These are phyloP conservation scores for Pestalotiopsis sp. DNA, from an alignment of 2,329 filamentous ascomycete species.

Conservation along the genomic window DNA sequence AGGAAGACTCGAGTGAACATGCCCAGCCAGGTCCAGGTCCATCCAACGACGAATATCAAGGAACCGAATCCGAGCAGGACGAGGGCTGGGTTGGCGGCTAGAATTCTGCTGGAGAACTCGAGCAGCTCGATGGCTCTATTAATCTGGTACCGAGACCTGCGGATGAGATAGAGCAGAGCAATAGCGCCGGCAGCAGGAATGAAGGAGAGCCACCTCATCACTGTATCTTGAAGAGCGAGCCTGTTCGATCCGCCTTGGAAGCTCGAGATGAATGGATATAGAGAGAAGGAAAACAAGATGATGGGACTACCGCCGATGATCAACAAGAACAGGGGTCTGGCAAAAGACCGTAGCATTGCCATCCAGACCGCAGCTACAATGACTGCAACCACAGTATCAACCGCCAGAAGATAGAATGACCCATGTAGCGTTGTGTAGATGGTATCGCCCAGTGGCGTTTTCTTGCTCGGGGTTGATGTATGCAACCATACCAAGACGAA, in stretches of 20 bases:
- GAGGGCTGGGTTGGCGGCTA: conserved; percentile 82
- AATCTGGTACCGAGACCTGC: conserved; percentile 78
- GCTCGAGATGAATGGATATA: conserved; percentile 90
- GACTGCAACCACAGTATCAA: conserved; percentile 89
- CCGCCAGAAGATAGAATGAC: conserved; percentile 86
- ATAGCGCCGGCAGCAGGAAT: conserved; percentile 74
- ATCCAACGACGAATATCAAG: conserved; percentile 74
- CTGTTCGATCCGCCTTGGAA: conserved; percentile 80
- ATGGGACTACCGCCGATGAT: conserved; percentile 84
- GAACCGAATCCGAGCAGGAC: conserved; percentile 81
- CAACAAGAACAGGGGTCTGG: conserved; percentile 77
- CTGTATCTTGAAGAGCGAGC: conserved; percentile 70
- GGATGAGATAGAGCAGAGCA: conserved; percentile 83
- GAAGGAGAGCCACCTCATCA: conserved; percentile 86
- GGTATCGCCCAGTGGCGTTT: conserved; percentile 82
- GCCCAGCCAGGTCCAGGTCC: conserved; percentile 94
- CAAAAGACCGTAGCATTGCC: conserved; percentile 83
- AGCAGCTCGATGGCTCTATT: conserved; percentile 84
- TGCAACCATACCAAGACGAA: conserved; percentile 90
- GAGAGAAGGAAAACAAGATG: conserved; percentile 83
- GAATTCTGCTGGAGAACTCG: conserved; percentile 87
- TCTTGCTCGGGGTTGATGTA: conserved; percentile 70
- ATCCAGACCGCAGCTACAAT: conserved; percentile 91
- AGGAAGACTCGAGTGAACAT: conserved; percentile 98
- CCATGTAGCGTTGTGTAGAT: conserved; percentile 87